phyloP scores from a whole-genome alignment of 208 protist genomes.

The Endotrypanum monterogeii region DNA sequence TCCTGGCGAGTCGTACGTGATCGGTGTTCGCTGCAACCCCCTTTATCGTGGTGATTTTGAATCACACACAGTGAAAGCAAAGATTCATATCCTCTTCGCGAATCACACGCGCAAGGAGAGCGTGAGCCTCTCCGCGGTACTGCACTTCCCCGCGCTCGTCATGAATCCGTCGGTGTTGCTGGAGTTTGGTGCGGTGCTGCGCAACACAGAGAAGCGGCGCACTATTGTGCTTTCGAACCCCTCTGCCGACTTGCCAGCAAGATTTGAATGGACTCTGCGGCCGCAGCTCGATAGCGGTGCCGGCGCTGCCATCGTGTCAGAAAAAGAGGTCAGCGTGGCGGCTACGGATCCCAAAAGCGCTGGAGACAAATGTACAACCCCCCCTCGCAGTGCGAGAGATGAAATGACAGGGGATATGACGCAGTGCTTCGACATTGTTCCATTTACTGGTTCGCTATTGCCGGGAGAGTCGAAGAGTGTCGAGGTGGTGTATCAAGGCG shows the following conservation, averaged over 20 bases:
- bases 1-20: slow-evolving; percentile 76
- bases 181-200: slow-evolving; percentile 94
- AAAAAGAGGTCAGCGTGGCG: background rate
- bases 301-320: background rate
- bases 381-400: slow-evolving; percentile 18
- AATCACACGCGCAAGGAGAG: slow-evolving; percentile 91
- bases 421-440: slow-evolving; percentile 94
- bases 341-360: slow-evolving; percentile 25
- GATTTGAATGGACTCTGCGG: slow-evolving; percentile 78
- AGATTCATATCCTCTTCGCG: slow-evolving; percentile 81
- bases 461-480: slow-evolving; percentile 78
- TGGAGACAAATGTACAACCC: slow-evolving; percentile 22
- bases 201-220: slow-evolving; percentile 83
- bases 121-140: slow-evolving; percentile 73
- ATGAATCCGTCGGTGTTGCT: slow-evolving; percentile 61
- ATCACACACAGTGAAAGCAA: slow-evolving; percentile 72
- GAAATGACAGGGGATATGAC: slow-evolving; percentile 3
- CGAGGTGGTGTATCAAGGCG: slow-evolving; percentile 89
- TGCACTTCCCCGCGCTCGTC: slow-evolving; percentile 91
- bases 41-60: slow-evolving; percentile 77
- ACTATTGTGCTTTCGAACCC: slow-evolving; percentile 84
- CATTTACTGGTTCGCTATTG: slow-evolving; percentile 87
- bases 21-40: slow-evolving; percentile 89
- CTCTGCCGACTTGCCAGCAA: slow-evolving; percentile 66
- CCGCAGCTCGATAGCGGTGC: background rate